These are phyloP conservation scores for Penicillium psychrosexuale DNA, from an alignment of 2,329 filamentous ascomycete genomes.

Conservation along the genomic window DNA sequence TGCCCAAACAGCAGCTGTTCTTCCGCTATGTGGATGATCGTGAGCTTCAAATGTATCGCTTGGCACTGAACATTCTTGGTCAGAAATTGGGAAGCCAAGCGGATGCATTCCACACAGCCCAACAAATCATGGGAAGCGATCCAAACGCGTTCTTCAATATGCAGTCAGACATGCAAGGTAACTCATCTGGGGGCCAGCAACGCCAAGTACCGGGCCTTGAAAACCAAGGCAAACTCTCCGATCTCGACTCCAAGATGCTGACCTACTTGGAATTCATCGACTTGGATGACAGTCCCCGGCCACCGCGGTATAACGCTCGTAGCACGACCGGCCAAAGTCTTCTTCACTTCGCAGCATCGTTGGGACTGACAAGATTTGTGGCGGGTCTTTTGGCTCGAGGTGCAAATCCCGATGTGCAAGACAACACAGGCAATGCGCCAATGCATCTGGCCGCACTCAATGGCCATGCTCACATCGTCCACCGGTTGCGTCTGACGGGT, in stretches of 20 bases:
- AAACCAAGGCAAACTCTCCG: conserved; percentile 43
- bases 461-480: conserved; percentile 71
- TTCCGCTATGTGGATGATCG: conserved; percentile 67
- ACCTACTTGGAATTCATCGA: conserved; percentile 76
- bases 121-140: conserved; percentile 48
- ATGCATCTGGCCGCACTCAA: conserved; percentile 78
- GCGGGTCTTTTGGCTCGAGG: conserved; percentile 73
- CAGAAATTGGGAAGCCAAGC: conserved; percentile 48
- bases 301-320: conserved; percentile 64
- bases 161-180: conserved; percentile 41
- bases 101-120: conserved; percentile 48
- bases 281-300: conserved; percentile 67
- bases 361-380: conserved; percentile 72
- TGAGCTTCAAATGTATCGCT: conserved; percentile 47
- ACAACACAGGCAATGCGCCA: conserved; percentile 76
- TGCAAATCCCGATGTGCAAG: conserved; percentile 70
- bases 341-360: conserved; percentile 72
- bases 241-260: conserved; percentile 67
- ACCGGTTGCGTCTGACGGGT: conserved; percentile 68
- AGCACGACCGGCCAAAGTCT: conserved; percentile 71
- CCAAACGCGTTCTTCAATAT: conserved; percentile 49
- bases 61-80: conserved; percentile 45
- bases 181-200: conserved; percentile 42
- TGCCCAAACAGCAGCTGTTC: conserved; percentile 50
- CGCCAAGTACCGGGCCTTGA: conserved; percentile 46